Base-by-base conservation (phyloP, 331 rosid species). In the Malus hybrid region DNA sequence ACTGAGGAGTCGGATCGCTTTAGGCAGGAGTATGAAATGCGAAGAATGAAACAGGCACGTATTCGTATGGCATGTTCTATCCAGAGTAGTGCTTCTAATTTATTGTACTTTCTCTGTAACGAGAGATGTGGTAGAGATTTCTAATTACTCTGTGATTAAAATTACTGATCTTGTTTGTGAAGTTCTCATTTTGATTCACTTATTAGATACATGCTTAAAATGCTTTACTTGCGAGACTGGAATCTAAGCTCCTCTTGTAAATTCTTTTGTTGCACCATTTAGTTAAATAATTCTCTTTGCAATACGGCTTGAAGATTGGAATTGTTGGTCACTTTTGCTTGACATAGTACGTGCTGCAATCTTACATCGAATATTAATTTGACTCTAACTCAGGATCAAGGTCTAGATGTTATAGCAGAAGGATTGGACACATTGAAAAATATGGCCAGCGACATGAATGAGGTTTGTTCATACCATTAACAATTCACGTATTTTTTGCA, bases 361-460 rank as follows among this genome's bases (percentile, higher is more conserved):
- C 55, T 76, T 20, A 57, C 77, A 15, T 71, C 42, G 65, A 20
- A 57, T 10, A 34, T 57, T 3, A 6, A 20, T 65, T 70, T 44
- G 32, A 66, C 61, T 71, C 39, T 72, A 12, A 29, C 67, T 19
- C 77, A 82, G 86, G 86, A 85, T 79, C 75, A 81, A 79, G 83
- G 80, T 29, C 73, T 85, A 42, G 84, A 85, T 50, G 84, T 79
- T 14, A 85, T 82, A 79, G 81, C 72, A n/a, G 80, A 79, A 72
- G 88, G 86, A 61, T 73, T 85, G 68, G 77, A 74, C 73, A 79
- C 82, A 70, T 66, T 82, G 79, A 82, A 82, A 65, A 56, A 79
- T 19, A 67, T 85, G 88, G 83, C 88, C 18, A 77, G 74, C 44
- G 83, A 85, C 70, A 65, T 82, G 83, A 80, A 82, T 66, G 88